A percentile compares a stretch with the other conserved stretches of the same genome.
These are phyloP conservation scores for Naganishia albida DNA, from an alignment of 1,284 basidiomycete genomes.

Conservation along the genomic window DNA sequence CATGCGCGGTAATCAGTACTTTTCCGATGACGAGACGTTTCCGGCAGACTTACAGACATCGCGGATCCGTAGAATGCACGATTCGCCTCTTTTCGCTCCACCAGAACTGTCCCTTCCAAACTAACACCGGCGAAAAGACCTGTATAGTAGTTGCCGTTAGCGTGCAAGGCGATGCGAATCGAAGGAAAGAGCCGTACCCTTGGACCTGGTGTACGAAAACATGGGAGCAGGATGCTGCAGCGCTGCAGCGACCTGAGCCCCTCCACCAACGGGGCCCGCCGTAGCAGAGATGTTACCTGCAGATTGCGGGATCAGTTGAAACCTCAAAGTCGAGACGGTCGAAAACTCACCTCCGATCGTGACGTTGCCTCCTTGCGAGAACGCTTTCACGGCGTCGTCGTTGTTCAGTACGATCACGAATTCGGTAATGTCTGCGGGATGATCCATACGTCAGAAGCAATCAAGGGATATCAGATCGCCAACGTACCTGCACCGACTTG, in stretches of 20 bases:
- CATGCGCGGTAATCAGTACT: neutral
- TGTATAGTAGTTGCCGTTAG: constrained; percentile 44
- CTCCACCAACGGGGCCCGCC: constrained; percentile 92
- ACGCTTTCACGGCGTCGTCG: constrained; percentile 92
- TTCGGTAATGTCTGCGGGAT: constrained; percentile 56
- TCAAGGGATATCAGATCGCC: neutral
- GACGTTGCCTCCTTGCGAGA: constrained; percentile 92
- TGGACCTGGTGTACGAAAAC: constrained; percentile 95
- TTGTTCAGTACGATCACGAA: constrained; percentile 88
- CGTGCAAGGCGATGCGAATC: neutral
- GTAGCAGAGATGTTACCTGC: constrained; percentile 74
- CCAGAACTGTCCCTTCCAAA: constrained; percentile 89
- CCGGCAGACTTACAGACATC: constrained; percentile 62
- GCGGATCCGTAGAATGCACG: constrained; percentile 92
- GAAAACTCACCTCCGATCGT: constrained; percentile 71
- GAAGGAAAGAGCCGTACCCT: constrained; percentile 61
- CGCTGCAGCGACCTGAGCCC: constrained; percentile 82
- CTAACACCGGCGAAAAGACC: constrained; percentile 94
- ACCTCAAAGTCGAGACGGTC: neutral
- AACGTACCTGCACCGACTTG: constrained; percentile 74
- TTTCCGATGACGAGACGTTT: neutral
- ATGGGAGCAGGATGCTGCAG: constrained; percentile 92
- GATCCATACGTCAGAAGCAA: neutral
- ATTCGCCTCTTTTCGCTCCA: constrained; percentile 93
- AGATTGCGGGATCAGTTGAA: constrained; percentile 8